Evolutionary conservation across 306 rosid genomes (phyloP).

Genomic region (Cucurbita pepo): DNA sequence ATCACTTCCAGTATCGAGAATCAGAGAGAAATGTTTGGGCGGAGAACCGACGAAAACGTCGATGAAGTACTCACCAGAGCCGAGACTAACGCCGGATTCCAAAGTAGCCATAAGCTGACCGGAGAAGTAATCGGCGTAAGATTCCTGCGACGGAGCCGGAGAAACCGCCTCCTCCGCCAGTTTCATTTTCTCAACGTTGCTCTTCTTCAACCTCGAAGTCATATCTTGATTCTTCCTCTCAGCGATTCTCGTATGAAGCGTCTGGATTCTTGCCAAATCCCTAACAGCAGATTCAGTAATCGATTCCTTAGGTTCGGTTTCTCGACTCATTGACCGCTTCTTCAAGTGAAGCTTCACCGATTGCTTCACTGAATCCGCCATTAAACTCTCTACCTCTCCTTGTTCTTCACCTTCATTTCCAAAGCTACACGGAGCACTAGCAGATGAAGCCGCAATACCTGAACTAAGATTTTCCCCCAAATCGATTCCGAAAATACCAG

Average conservation of each 20-base stretch:
- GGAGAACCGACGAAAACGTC: conserved; percentile 94
- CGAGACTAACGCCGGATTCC: conserved; percentile 87
- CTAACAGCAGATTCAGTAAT: conserved; percentile 32
- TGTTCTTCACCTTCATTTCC: conserved; percentile 12
- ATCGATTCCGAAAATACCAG: conserved; percentile 50
- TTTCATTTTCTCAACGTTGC: conserved; percentile 8
- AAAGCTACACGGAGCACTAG: conserved; percentile 35
- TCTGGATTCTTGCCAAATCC: conserved; percentile 69
- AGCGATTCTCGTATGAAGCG: conserved; percentile 44
- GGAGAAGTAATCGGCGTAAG: conserved; percentile 13
- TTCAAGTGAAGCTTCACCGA: conserved; percentile 53
- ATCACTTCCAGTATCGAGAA: conserved; percentile 95
- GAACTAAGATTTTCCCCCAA: conserved; percentile 54
- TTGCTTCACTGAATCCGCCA: conserved; percentile 15
- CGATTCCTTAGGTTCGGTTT: conserved; percentile 27
- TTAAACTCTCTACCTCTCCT: conserved; percentile 9
- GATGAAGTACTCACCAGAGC: conserved; percentile 96
- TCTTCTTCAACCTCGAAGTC: conserved; percentile 38
- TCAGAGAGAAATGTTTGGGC: conserved; percentile 71
- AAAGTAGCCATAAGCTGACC: conserved; percentile 74
- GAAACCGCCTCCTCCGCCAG: conserved; percentile 3
- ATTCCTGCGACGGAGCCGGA: conserved; percentile 36
- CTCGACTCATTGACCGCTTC: conserved; percentile 21
- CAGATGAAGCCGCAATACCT: conserved; percentile 41
- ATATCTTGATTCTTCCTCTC: conserved; percentile 81